Base-by-base conservation (phyloP, 371 early-diverging fungal species). In the Haplosporangium sp. region DNA sequence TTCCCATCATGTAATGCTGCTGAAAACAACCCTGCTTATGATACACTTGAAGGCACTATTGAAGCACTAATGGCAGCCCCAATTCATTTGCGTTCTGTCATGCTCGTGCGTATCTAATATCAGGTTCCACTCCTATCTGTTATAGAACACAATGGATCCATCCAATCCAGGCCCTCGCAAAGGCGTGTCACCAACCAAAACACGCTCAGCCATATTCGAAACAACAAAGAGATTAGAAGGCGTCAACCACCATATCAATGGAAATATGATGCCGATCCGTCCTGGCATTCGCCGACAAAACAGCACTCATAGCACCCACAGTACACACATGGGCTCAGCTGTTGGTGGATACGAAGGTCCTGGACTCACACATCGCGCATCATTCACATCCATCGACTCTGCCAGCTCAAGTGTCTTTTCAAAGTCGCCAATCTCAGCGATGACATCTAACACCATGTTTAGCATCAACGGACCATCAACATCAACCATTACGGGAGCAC, bases 371-470 rank as follows among this genome's bases (percentile, higher is more conserved):
- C 77, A 71, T 37, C 71, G 71, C 10, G 60, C 61, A 5, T 76
- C 77, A 2, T 57, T 76, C 40, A 67, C 71, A 1, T 76, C 77
- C 18, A 76, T 76, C 36, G 77, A 76, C 2, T 76, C 77, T 0
- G 59, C 77, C 11, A 71, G 40, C 18, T 76, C 77, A 6, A 76
- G 71, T 43, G 40, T 76, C 36, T 52, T 67, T 21, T 63, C 71
- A n/a, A 66, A 62, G 45, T 69, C 75, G 5, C 75, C 69, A 5
- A 63, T 64, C 56, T 76, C 77, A n/a, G 59, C 67, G 47, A 64
- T 67, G 45, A 76, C 77, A 6, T 70, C 67, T 4, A 71, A 67
- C 43, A 76, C 77, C 9, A 76, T 76, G 77, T 51, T 36, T 21
- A 76, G 71, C 36, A 63, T 71, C 59, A 76, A 76, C 23, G 77